phyloP scores from a whole-genome alignment of 2,329 filamentous ascomycete species.

The Alternaria gansuensis region DNA sequence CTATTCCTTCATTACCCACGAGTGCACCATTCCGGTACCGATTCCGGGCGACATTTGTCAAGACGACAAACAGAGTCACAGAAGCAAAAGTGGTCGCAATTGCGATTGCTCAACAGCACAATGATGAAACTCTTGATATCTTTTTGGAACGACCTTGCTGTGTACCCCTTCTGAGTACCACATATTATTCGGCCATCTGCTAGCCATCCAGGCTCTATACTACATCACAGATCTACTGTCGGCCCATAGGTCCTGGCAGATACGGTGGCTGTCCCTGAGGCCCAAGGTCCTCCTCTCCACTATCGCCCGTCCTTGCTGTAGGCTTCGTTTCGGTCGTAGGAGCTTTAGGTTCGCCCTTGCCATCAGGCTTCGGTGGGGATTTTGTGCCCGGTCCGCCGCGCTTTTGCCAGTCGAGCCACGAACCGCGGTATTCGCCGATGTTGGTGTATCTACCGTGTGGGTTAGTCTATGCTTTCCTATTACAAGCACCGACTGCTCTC shows the following conservation, averaged over 20 bases:
- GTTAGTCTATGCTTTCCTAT: background rate
- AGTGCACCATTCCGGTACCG: too few relatives aligned
- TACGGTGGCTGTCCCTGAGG: constrained; percentile 16
- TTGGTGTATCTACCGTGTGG: constrained; percentile 62
- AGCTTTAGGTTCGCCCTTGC: constrained; percentile 30
- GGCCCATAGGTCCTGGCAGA: constrained; percentile 7
- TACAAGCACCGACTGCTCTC: background rate
- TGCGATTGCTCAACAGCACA: too few relatives aligned
- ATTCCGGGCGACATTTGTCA: too few relatives aligned
- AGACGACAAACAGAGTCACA: too few relatives aligned
- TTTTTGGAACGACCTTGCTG: too few relatives aligned
- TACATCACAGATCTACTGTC: background rate
- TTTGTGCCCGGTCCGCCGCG: constrained; percentile 67
- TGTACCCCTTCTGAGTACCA: background rate
- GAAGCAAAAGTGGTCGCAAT: too few relatives aligned
- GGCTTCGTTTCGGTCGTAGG: constrained; percentile 28
- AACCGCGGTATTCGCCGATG: constrained; percentile 76
- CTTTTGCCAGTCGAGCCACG: constrained; percentile 83
- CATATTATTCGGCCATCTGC: background rate
- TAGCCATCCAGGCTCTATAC: background rate
- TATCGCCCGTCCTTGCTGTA: constrained; percentile 19
- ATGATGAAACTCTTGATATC: too few relatives aligned
- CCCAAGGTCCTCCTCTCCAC: constrained; percentile 31
- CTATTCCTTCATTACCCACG: background rate
- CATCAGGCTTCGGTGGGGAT: constrained; percentile 28